Evolutionary conservation across 352 stramenopile species (phyloP).

Genomic region (Globisporangium alternatum): DNA sequence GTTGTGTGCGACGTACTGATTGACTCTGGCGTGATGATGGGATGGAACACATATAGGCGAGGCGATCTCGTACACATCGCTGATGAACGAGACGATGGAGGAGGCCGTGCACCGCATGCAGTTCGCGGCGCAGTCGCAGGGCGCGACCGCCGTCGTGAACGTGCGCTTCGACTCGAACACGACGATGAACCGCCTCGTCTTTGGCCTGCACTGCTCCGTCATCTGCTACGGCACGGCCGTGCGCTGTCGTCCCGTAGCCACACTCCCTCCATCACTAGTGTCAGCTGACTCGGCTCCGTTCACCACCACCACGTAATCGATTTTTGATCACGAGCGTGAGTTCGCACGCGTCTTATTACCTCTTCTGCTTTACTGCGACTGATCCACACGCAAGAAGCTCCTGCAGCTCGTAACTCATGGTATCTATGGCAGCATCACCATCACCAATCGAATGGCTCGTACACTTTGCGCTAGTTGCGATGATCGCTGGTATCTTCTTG

Average conservation of each 20-base stretch:
- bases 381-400: neutral
- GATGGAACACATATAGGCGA: conserved; percentile 31
- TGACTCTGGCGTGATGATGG: neutral
- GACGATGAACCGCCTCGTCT: conserved; percentile 85
- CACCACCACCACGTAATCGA: neutral
- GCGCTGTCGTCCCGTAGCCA: conserved; percentile 38
- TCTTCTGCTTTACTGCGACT: neutral
- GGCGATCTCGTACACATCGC: conserved; percentile 68
- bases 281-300: neutral
- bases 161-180: conserved; percentile 83
- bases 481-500: neutral
- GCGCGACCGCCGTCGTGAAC: conserved; percentile 74
- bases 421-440: neutral
- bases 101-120: conserved; percentile 80
- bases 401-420: neutral
- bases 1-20: neutral
- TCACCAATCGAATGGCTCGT: neutral
- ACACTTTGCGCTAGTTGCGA: neutral
- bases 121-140: conserved; percentile 64
- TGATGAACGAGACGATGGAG: conserved; percentile 82
- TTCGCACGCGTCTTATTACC: neutral
- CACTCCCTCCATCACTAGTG: conserved; percentile 15
- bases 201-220: conserved; percentile 78
- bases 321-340: neutral
- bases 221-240: conserved; percentile 81